A percentile compares a stretch with the other conserved stretches of the same genome.
Conservation (phyloP, 768 basidiomycete species). For the Xanthoconium stramineum region DNA sequence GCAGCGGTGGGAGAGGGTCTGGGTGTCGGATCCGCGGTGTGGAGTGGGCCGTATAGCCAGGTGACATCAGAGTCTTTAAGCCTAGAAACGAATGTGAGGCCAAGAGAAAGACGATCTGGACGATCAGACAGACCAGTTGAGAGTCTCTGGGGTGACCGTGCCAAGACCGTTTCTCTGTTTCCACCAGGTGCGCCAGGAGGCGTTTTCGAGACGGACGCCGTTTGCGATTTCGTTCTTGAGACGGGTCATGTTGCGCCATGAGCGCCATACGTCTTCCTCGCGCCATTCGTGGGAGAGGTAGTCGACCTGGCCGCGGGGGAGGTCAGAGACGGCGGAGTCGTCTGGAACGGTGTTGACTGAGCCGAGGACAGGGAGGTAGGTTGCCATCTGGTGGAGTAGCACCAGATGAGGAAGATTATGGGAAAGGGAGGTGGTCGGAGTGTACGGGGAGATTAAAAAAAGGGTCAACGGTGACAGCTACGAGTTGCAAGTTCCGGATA, state of each 20-base stretch:
- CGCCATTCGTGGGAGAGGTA: conserved; percentile 97
- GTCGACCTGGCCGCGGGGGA: conserved; percentile 92
- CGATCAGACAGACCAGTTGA: conserved; percentile 79
- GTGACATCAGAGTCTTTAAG: conserved; percentile 99
- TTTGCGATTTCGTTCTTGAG: conserved; percentile 99
- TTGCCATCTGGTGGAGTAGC: conserved; percentile 42
- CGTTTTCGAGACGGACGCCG: conserved; percentile 92
- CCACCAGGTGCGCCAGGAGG: conserved; percentile 99
- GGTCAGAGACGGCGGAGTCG: conserved; percentile 77
- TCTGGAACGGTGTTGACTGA: conserved; percentile 65
- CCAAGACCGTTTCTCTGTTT: conserved; percentile 96
- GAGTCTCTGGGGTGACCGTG: conserved; percentile 93
- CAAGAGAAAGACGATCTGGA: no score
- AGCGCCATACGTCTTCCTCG: conserved; percentile 97
- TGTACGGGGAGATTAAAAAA: conserved; percentile 14
- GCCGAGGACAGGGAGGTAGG: conserved; percentile 67
- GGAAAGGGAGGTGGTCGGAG: conserved; percentile 6
- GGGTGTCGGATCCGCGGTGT: conserved; percentile 81
- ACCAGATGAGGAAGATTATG: neutral
- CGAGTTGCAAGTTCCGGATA: conserved; percentile 4
- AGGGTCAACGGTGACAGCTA: neutral
- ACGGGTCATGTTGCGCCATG: conserved; percentile 97
- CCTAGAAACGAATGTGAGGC: conserved; percentile 47
- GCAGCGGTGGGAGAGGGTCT: conserved; percentile 36
- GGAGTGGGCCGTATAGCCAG: conserved; percentile 96